Evolutionary conservation across 2,329 filamentous ascomycete species (phyloP), one percentile per base, ranked within the genome.

Genomic region (Aspergillus hiratsukae): DNA sequence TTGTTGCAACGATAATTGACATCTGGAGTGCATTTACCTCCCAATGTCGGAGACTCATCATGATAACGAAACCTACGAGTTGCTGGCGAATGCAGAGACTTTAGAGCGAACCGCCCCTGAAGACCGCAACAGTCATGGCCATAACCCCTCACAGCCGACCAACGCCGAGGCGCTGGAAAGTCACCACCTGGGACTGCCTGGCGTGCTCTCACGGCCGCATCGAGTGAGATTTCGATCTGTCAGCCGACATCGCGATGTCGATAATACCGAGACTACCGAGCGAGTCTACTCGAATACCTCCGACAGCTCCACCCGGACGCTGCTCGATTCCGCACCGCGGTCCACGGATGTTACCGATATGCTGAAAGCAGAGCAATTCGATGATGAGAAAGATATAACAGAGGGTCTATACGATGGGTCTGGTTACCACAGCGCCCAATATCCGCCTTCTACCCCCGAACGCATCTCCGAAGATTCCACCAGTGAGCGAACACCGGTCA

Each of bases 161-260:
- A 23, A 46, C 19, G 43, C 43, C 11, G 41, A 43, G 10, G 3
- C 40, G 8, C 43, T 14, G 11, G 19, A n/a, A 4, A 14, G 43
- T 3, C 43, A 46, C 43, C 43, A 14, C 21, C 9, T 23, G 23
- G 21, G 43, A 23, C 23, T 14, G 3, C n/a, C 25, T 6, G 21
- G 49, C 3, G 56, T 55, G 40, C 23, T 52, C 10, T 48, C 48
- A 23, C 56, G 59, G 49, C 48, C 55, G 17, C 53, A 57, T 28
- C 58, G 64, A n/a, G 64, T 66, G 48, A 52, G 64, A 21, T 66
- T 66, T 46, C 62, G 55, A 28, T 66, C 64, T 3, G 50, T 63
- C 49, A 61, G 53, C 49, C 58, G 56, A 27, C 49, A 57, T 25
- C 53, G 55, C 19, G 54, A 54, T 27, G 52, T 50, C 17, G 49